Percentiles rank a stretch among this genome's conserved stretches.
Evolutionary conservation across 2,329 filamentous ascomycete genomes (phyloP).

Genomic region (Thielaviopsis populi): DNA sequence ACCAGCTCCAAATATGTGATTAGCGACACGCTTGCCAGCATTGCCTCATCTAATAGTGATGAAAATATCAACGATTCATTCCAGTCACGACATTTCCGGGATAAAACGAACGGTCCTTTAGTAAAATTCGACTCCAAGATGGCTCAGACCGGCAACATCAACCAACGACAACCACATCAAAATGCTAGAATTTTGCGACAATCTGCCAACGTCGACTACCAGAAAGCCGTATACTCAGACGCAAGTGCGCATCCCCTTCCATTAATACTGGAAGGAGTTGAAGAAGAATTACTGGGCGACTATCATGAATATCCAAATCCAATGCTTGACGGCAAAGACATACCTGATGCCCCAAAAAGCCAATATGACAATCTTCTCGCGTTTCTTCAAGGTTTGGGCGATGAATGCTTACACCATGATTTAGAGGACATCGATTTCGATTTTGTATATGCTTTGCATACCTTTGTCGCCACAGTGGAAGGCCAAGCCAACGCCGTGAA

Average conservation of each 20-base stretch:
- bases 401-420: slow-evolving; percentile 70
- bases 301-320: slow-evolving; percentile 24
- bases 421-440: slow-evolving; percentile 99
- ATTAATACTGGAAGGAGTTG: background rate
- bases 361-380: slow-evolving; percentile 40
- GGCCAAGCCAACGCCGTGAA: slow-evolving; percentile 97
- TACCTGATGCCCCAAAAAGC: background rate
- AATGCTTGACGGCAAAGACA: slow-evolving; percentile 29
- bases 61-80: background rate
- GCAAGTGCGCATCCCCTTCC: slow-evolving; percentile 13
- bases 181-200: background rate
- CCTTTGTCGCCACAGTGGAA: slow-evolving; percentile 93
- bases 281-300: background rate
- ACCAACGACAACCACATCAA: background rate
- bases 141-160: background rate
- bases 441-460: slow-evolving; percentile 96
- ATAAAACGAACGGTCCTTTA: background rate
- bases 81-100: background rate
- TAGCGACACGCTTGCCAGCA: background rate
- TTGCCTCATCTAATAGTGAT: background rate
- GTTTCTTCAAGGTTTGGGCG: slow-evolving; percentile 58
- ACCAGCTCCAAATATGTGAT: background rate
- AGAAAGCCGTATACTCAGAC: background rate
- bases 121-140: background rate
- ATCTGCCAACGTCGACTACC: background rate